Conservation (phyloP, 2,329 filamentous ascomycete genomes). For the Bipolaris oryzae region DNA sequence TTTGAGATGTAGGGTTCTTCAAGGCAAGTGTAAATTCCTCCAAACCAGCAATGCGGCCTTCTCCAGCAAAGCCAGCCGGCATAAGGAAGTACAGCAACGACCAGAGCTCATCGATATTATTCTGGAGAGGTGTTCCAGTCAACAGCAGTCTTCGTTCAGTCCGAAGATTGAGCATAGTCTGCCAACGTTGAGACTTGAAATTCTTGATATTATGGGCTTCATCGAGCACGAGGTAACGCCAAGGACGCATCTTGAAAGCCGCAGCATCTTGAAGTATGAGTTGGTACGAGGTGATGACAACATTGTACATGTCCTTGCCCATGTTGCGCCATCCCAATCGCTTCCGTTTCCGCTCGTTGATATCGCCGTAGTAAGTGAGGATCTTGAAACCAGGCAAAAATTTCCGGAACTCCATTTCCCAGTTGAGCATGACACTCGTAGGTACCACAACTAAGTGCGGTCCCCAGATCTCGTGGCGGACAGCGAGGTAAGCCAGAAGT, state of each 20-base stretch:
- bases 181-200: constrained; percentile 97
- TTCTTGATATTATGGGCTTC: constrained; percentile 99
- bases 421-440: constrained; percentile 98
- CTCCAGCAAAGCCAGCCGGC: constrained; percentile 81
- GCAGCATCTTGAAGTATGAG: constrained; percentile 92
- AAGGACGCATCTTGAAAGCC: constrained; percentile 87
- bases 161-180: constrained; percentile 91
- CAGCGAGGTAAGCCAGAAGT: constrained; percentile 88
- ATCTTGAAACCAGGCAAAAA: constrained; percentile 99
- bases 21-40: constrained; percentile 97
- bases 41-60: constrained; percentile 91
- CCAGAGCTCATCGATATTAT: constrained; percentile 96
- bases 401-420: constrained; percentile 99
- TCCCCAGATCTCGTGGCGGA: constrained; percentile 89
- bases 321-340: constrained; percentile 92
- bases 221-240: constrained; percentile 98
- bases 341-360: constrained; percentile 90
- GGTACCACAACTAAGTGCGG: constrained; percentile 95
- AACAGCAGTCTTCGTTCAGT: constrained; percentile 85
- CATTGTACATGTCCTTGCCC: constrained; percentile 79
- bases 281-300: constrained; percentile 97
- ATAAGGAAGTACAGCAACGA: constrained; percentile 95
- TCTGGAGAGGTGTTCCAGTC: constrained; percentile 94
- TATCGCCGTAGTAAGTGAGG: constrained; percentile 91
- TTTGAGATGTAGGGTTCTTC: constrained; percentile 92